These are phyloP conservation scores for Boletus rufocinnamomeus DNA, from an alignment of 768 basidiomycete genomes.

Conservation along the genomic window DNA sequence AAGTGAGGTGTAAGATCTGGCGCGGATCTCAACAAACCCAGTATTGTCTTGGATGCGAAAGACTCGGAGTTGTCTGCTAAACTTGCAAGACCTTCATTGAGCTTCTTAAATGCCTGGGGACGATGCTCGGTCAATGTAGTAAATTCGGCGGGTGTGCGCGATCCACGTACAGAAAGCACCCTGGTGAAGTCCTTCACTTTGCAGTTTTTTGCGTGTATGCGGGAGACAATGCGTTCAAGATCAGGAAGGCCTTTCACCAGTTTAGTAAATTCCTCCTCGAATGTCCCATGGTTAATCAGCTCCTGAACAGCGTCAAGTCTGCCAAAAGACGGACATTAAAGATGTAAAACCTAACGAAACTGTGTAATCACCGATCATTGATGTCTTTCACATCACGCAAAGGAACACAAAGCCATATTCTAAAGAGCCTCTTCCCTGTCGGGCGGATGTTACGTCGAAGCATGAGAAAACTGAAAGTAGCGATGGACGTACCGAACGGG, in stretches of 20 bases:
- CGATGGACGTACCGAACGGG: conserved; percentile 68
- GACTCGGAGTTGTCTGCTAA: conserved; percentile 65
- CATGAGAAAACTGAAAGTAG: conserved; percentile 7
- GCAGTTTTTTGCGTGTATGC: conserved; percentile 92
- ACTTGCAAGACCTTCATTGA: conserved; percentile 64
- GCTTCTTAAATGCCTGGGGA: conserved; percentile 70
- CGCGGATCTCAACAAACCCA: conserved; percentile 72
- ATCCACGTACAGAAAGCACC: conserved; percentile 63
- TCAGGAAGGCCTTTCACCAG: conserved; percentile 86
- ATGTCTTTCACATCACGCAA: conserved; percentile 80
- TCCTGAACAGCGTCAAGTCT: conserved; percentile 96
- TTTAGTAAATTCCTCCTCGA: conserved; percentile 72
- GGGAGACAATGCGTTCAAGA: conserved; percentile 89
- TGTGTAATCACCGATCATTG: conserved; percentile 69
- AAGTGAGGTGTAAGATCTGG: conserved; percentile 78
- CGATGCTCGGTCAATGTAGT: conserved; percentile 4
- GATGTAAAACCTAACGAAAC: conserved; percentile 11
- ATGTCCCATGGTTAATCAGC: conserved; percentile 76
- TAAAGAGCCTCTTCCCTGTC: conserved; percentile 89
- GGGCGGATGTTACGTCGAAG: conserved; percentile 10
- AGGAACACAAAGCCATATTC: conserved; percentile 96
- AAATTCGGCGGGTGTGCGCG: background rate
- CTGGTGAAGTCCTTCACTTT: conserved; percentile 85
- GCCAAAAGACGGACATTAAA: conserved; percentile 21
- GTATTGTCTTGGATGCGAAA: conserved; percentile 78